Conservation (phyloP, 331 rosid species). For the Saraca asoca region DNA sequence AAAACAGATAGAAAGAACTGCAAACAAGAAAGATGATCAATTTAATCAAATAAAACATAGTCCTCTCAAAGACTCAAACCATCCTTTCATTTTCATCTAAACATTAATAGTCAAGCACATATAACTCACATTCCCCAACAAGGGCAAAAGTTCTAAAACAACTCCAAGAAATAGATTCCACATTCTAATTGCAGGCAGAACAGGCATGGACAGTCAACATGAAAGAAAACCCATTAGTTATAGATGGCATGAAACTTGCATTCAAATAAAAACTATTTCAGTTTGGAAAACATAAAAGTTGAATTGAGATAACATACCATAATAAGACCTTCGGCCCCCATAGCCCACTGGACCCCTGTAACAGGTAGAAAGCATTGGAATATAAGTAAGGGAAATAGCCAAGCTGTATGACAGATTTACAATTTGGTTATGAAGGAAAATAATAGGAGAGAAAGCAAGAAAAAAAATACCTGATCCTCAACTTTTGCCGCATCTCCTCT, state of each 20-base stretch:
- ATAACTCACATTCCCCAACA: background rate
- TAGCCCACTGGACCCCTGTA: slow-evolving; percentile 67
- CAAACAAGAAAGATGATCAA: background rate
- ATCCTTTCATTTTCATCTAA: slow-evolving; percentile 2
- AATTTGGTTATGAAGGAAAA: background rate
- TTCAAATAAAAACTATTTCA: no score
- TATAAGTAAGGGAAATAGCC: slow-evolving; percentile 22
- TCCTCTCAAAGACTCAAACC: slow-evolving; percentile 16
- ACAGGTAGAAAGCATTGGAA: slow-evolving; percentile 24
- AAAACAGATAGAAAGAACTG: background rate
- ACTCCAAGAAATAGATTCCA: no score
- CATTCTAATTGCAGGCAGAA: no score
- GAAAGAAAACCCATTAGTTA: no score
- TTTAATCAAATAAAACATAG: slow-evolving; percentile 1
- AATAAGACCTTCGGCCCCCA: slow-evolving; percentile 74
- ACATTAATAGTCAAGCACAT: background rate
- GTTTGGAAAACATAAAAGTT: background rate
- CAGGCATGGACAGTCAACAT: no score
- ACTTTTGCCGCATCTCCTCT: slow-evolving; percentile 88
- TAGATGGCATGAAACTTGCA: no score
- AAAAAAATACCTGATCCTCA: slow-evolving; percentile 61
- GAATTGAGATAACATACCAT: slow-evolving; percentile 56
- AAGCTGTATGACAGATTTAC: background rate
- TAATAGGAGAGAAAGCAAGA: background rate
- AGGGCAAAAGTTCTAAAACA: no score